phyloP scores from a whole-genome alignment of 2,329 filamentous ascomycete genomes.

The Chaetothyriales sp. region DNA sequence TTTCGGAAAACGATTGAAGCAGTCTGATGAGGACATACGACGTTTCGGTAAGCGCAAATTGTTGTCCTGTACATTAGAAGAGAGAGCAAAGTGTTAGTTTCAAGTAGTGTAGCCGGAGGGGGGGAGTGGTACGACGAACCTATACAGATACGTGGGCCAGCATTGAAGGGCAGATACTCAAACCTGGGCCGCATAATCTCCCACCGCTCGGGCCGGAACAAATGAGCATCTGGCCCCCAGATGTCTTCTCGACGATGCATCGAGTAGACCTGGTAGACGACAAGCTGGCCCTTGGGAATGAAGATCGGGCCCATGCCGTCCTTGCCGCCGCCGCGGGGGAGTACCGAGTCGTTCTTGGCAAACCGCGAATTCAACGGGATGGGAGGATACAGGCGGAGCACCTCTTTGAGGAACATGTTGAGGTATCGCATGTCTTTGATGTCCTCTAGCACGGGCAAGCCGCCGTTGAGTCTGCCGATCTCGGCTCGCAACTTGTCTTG shows the following conservation, averaged over 20 bases:
- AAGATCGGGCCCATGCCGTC: constrained; percentile 31
- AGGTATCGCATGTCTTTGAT: constrained; percentile 78
- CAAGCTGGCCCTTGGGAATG: constrained; percentile 31
- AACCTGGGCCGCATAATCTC: constrained; percentile 35
- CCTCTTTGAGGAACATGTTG: constrained; percentile 53
- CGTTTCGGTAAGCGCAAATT: no score
- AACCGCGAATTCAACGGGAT: constrained; percentile 66
- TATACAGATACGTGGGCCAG: constrained; percentile 38
- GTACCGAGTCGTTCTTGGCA: constrained; percentile 54
- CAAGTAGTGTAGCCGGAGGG: no score
- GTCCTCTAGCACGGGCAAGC: constrained; percentile 47
- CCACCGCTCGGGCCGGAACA: constrained; percentile 38
- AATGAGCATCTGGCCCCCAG: constrained; percentile 25
- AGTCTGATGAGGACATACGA: no score
- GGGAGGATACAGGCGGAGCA: constrained; percentile 57
- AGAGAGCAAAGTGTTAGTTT: no score
- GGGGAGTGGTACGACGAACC: constrained; percentile 19
- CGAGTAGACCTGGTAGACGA: constrained; percentile 35
- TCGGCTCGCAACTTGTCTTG: constrained; percentile 48
- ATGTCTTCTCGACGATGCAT: constrained; percentile 37
- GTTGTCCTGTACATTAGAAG: no score
- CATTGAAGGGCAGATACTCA: constrained; percentile 39
- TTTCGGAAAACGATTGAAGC: no score
- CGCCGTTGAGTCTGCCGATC: constrained; percentile 43
- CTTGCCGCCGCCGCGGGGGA: constrained; percentile 46